Base-by-base conservation (phyloP, 768 basidiomycete species). In the Harrya chromipes region DNA sequence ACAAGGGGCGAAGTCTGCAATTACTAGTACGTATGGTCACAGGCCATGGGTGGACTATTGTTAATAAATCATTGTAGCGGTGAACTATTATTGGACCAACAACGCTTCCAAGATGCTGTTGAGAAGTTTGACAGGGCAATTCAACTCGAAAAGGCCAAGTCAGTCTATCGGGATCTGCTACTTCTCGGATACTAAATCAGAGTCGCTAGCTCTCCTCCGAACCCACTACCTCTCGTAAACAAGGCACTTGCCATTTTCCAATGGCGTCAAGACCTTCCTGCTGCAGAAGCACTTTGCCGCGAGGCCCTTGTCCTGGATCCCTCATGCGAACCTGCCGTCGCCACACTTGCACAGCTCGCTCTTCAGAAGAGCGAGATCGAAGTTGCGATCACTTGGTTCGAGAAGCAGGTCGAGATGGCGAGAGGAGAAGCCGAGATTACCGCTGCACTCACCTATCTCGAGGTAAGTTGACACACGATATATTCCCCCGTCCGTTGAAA, bases 171-270 rank as follows among this genome's bases (percentile, higher is more conserved):
- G 11, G 0, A 6, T 40, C 10, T 11, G n/a, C 6, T 2, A 9
- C 9, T 37, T 6, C 9, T 17, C 45, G 29, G 17, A 34, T 4
- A 37, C 43, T 58, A 27, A 50, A 17, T 33, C 8, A 4, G 12
- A 21, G n/a, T 26, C 4, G 63, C 57, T 53, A 73, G 50, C 61
- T 81, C 62, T 62, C 85, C 76, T 21, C 72, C 73, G 45, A 99
- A 98, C 66, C 95, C 97, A 20, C 78, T 98, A 4, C 89, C 95
- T 0, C 74, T 95, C 38, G 94, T 98, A 46, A 99, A 99, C 83
- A 97, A 95, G 66, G 94, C 94, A n/a, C 85, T 98, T 19, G 88
- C 93, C 0, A 63, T 97, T 41, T 98, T 85, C 79, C 97, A 98
- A 72, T 93, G 88, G 89, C 90, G 91, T 67, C 88, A 95, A 63